phyloP scores from a whole-genome alignment of 2,329 filamentous ascomycete species.

The Colletotrichum sp. region DNA sequence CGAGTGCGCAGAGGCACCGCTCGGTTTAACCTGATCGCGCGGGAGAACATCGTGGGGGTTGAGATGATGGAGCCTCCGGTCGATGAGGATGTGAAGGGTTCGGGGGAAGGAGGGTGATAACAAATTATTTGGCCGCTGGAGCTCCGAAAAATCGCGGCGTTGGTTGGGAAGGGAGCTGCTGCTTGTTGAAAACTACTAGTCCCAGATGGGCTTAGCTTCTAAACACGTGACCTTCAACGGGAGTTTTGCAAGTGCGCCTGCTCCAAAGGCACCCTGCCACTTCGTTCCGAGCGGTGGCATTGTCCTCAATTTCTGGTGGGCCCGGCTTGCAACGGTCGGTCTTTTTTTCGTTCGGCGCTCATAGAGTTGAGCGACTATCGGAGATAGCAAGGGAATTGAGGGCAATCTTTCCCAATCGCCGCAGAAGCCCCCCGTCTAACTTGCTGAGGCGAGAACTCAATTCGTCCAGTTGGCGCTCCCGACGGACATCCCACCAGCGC shows the following conservation, averaged over 20 bases:
- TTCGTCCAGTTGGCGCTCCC: not conserved
- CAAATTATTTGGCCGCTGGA: constrained; percentile 35
- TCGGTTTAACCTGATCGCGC: constrained; percentile 68
- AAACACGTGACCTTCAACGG: constrained; percentile 31
- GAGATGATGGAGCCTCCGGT: constrained; percentile 33
- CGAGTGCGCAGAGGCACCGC: constrained; percentile 63
- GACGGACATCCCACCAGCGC: not conserved
- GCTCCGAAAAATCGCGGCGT: constrained; percentile 51
- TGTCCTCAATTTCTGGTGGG: not conserved
- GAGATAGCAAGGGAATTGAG: constrained; percentile 7
- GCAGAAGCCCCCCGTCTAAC: not conserved
- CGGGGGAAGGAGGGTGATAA: constrained; percentile 30
- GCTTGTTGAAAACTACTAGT: constrained; percentile 43
- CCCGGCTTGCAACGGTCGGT: constrained; percentile 14
- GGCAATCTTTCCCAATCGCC: not conserved
- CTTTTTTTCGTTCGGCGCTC: not conserved
- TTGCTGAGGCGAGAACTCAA: not conserved
- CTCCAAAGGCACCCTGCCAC: not conserved
- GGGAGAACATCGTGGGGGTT: constrained; percentile 68
- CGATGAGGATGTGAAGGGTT: constrained; percentile 33
- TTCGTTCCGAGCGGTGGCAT: not conserved
- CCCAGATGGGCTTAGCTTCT: constrained; percentile 27
- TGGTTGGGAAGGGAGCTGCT: constrained; percentile 34
- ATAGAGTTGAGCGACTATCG: constrained; percentile 4
- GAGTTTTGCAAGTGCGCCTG: constrained; percentile 14